Evolutionary conservation across 371 early-diverging fungal genomes (phyloP), one percentile per base, ranked within the genome.

Genomic region (Batrachochytrium dendrobatidis): DNA sequence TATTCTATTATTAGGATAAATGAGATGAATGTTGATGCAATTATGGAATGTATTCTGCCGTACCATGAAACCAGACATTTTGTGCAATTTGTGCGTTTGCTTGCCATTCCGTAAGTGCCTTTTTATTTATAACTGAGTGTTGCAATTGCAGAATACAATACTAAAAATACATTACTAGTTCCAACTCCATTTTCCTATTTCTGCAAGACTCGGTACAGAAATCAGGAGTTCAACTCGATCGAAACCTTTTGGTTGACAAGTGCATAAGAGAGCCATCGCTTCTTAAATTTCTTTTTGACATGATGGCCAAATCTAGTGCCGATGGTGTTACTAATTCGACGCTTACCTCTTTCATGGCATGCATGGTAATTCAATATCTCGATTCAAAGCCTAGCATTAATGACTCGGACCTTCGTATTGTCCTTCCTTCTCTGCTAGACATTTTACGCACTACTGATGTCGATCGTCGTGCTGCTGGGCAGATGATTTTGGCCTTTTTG

Each of bases 51-150:
- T 54, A 78, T 93, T 25, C 59, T 95, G 58, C 97, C 97, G 5
- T 96, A 91, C 73, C 94, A 96, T 59, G 93, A 92, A 65, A 91
- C 94, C 0, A 82, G 85, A 57, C 83, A 83, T 46, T 96, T 94
- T 70, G 82, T 86, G 48, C 82, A 83, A 55, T 79, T 95, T 82
- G 80, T 88, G 15, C 75, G 83, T 18, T 75, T 90, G 44, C 72
- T 94, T 22, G 68, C 69, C 24, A 68, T 89, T 45, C 61, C 71
- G 85, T 86, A 84, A 56, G 82, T 68, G 51, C 22, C 8, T 52
- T 0, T 7, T 18, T 56, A 4, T 25, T 32, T 50, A 31, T 63
- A 7, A 24, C 8, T 6, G 24, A n/a, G n/a, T n/a, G n/a, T n/a
- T 39, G 39, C 39, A 39, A n/a, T 39, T n/a, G n/a, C 39, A n/a